Conservation (phyloP, 2,329 filamentous ascomycete genomes). For the Sphaceloma murrayae region DNA sequence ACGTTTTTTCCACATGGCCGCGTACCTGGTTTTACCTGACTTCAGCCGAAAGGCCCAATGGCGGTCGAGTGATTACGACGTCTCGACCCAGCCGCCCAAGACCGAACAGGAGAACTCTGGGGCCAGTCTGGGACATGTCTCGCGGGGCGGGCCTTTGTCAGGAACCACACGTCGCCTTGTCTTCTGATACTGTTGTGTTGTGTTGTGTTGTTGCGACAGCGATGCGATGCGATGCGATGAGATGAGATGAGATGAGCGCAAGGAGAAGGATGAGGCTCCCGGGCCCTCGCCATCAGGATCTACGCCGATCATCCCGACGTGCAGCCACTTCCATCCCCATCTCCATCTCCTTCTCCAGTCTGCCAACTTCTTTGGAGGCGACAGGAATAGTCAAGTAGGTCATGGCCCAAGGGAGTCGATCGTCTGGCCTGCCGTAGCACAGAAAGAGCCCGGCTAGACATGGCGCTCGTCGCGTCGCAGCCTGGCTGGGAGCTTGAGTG, state of each 20-base stretch:
- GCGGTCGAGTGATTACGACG: slow-evolving; percentile 7
- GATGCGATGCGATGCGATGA: no score
- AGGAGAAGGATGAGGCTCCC: no score
- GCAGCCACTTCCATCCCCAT: neutral
- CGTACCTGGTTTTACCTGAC: slow-evolving; percentile 6
- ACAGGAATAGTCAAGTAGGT: no score
- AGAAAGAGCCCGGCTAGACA: no score
- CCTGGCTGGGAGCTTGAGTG: neutral
- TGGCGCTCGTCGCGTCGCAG: neutral
- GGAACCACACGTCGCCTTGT: no score
- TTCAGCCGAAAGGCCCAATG: slow-evolving; percentile 8
- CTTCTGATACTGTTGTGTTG: no score
- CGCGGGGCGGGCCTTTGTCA: slow-evolving; percentile 4
- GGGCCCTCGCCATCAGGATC: neutral
- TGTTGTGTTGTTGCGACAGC: no score
- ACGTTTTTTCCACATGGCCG: slow-evolving; percentile 9
- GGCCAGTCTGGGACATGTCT: neutral
- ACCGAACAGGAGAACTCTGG: no score
- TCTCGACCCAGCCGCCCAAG: no score
- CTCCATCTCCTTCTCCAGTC: neutral
- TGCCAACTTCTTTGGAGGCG: no score
- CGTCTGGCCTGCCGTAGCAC: no score
- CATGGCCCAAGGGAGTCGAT: no score
- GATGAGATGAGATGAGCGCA: neutral
- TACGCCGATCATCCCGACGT: slow-evolving; percentile 2